A percentile compares a stretch with the other conserved stretches of the same genome.
These are phyloP conservation scores for Crithidia mellificae DNA, from an alignment of 208 protist species.

Conservation along the genomic window DNA sequence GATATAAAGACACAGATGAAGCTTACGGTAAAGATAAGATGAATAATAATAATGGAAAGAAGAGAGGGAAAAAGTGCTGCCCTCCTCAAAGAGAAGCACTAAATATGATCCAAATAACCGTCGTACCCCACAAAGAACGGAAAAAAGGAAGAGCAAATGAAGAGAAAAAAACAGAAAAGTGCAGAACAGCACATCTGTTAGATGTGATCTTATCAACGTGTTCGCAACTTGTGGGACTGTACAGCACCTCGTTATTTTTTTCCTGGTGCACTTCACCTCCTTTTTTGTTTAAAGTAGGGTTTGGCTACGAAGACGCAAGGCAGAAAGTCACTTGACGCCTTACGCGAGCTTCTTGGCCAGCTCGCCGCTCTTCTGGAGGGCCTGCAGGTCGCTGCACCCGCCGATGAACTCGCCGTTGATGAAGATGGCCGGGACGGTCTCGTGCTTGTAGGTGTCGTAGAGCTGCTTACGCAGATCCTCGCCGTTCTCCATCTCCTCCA, in stretches of 20 bases:
- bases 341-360: conserved; percentile 48
- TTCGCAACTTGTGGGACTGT: too few species aligned
- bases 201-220: too few species aligned
- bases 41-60: too few species aligned
- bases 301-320: background rate
- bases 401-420: conserved; percentile 80
- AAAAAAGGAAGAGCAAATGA: background rate
- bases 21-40: too few species aligned
- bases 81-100: too few species aligned
- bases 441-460: conserved; percentile 52
- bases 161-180: background rate
- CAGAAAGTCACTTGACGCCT: background rate
- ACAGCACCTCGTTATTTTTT: too few species aligned
- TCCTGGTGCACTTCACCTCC: background rate
- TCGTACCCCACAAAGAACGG: background rate
- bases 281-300: background rate
- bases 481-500: conserved; percentile 55
- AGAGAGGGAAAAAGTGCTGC: too few species aligned
- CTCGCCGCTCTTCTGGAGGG: conserved; percentile 48
- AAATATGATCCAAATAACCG: too few species aligned
- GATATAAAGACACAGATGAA: too few species aligned
- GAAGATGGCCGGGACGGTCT: conserved; percentile 80
- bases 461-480: conserved; percentile 56
- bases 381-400: conserved; percentile 57
- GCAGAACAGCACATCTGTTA: too few species aligned